Conservation (phyloP, 2,329 filamentous ascomycete species). For the Fusarium stilboides region DNA sequence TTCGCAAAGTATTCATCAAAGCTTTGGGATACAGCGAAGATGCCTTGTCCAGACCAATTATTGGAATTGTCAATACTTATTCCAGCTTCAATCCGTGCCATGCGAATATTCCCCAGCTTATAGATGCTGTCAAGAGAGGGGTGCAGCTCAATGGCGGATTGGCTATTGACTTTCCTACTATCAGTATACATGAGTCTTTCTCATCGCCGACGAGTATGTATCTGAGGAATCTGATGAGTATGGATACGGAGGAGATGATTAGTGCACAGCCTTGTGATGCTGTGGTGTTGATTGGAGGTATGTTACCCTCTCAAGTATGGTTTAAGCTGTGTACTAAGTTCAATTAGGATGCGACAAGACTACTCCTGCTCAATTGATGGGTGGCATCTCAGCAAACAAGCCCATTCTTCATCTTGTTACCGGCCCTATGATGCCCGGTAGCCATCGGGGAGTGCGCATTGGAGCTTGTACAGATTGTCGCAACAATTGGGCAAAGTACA, state of each 20-base stretch:
- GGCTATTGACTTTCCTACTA: constrained; percentile 81
- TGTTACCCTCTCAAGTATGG: constrained; percentile 9
- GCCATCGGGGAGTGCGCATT: constrained; percentile 73
- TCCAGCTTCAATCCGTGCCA: constrained; percentile 83
- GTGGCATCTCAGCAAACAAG: constrained; percentile 81
- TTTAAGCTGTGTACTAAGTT: neutral
- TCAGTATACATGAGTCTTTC: constrained; percentile 80
- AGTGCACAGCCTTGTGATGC: constrained; percentile 79
- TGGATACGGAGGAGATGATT: constrained; percentile 87
- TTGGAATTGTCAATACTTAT: constrained; percentile 82
- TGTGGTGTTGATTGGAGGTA: constrained; percentile 76
- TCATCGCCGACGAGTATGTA: constrained; percentile 82
- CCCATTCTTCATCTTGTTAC: constrained; percentile 78
- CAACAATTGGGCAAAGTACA: constrained; percentile 79
- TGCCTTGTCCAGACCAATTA: constrained; percentile 77
- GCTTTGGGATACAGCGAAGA: constrained; percentile 81
- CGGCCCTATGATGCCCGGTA: constrained; percentile 83
- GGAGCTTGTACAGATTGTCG: constrained; percentile 83
- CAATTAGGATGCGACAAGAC: constrained; percentile 79
- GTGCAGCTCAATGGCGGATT: constrained; percentile 77
- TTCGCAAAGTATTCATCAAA: constrained; percentile 84
- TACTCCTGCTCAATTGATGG: constrained; percentile 81
- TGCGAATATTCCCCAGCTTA: constrained; percentile 78
- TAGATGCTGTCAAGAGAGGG: constrained; percentile 79
- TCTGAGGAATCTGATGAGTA: constrained; percentile 80